Percentiles rank a stretch among this genome's conserved stretches.
phyloP scores from a whole-genome alignment of 305 asterid species.

The Solanum hybrid region DNA sequence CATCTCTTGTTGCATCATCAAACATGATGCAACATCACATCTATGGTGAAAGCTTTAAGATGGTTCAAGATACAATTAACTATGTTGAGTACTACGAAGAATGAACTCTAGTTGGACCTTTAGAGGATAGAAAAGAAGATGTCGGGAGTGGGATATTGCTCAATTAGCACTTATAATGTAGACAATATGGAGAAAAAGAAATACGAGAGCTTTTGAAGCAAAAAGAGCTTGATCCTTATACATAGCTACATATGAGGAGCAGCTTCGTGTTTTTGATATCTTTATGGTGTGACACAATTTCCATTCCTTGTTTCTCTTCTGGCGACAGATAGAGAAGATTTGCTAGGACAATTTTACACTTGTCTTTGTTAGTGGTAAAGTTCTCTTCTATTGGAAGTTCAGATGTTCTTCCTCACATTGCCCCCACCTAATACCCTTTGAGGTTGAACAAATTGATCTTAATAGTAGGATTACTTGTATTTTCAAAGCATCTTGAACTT shows the following conservation, averaged over 20 bases:
- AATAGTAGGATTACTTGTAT: background rate
- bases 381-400: background rate
- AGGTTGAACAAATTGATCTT: background rate
- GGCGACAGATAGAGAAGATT: background rate
- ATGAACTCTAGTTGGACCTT: background rate
- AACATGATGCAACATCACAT: background rate
- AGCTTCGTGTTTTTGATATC: background rate
- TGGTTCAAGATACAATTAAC: background rate
- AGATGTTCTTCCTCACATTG: background rate
- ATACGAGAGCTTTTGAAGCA: background rate
- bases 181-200: background rate
- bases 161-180: background rate
- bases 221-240: background rate
- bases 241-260: background rate
- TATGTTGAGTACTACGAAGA: background rate
- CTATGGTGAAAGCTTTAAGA: background rate
- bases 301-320: background rate
- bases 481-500: background rate
- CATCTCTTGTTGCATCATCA: background rate
- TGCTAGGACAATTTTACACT: background rate
- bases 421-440: background rate
- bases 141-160: background rate
- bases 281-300: background rate
- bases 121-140: background rate
- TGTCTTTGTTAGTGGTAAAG: background rate